Conservation (phyloP, 371 early-diverging fungal species). For the Nematocida sp. region DNA sequence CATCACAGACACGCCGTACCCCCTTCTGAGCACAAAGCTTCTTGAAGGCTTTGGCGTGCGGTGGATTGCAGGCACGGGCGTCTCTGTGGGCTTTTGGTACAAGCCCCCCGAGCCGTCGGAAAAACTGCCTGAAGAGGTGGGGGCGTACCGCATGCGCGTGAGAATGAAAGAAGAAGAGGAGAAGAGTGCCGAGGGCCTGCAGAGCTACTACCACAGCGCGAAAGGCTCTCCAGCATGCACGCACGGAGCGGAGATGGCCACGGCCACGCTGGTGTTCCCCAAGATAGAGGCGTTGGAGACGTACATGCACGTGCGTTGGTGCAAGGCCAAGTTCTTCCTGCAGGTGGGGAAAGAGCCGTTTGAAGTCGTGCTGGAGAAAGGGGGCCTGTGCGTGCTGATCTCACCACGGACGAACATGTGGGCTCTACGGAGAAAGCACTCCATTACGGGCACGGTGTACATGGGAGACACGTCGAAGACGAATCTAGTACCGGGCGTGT, state of each 20-base stretch:
- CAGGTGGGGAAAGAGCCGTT: background rate
- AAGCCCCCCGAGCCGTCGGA: background rate
- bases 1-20: background rate
- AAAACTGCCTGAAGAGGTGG: background rate
- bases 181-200: background rate
- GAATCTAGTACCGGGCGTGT: background rate
- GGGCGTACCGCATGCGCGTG: background rate
- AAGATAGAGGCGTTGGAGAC: background rate
- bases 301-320: slow-evolving; percentile 3
- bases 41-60: slow-evolving; percentile 16
- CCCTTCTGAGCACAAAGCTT: background rate
- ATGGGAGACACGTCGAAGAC: background rate
- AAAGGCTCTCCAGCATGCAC: background rate
- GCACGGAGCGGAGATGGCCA: background rate
- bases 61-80: slow-evolving; percentile 10
- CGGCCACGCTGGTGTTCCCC: background rate
- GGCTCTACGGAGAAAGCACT: background rate
- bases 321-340: background rate
- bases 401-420: background rate
- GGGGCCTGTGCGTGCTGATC: background rate
- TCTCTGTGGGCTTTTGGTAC: slow-evolving; percentile 30
- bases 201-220: background rate
- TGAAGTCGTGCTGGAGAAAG: background rate
- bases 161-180: too few relatives aligned
- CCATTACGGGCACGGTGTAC: background rate